Base-by-base conservation (phyloP, 2,329 filamentous ascomycete species). In the Fusarium sp. region DNA sequence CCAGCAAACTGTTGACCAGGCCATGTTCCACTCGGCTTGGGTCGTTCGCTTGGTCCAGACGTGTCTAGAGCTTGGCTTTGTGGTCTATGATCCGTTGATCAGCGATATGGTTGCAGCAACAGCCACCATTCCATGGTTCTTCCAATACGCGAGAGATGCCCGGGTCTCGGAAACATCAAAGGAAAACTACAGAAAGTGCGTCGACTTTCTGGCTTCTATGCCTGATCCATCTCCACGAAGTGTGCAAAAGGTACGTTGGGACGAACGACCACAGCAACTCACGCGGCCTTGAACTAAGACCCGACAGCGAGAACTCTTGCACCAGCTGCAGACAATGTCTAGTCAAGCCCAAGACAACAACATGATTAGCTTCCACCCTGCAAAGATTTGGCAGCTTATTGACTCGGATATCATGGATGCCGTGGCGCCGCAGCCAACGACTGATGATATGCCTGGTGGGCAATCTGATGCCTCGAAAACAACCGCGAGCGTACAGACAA, bases 21-120 rank as follows among this genome's bases (percentile, higher is more conserved):
- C 66, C 1, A 53, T 69, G 43, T 69, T 66, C n/a, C 65, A 69
- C 25, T 67, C 61, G 8, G 58, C 56, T 1, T 69, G 66, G 66
- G 66, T 69, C 6, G 51, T 55, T 0, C 39, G 64, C 2, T 33
- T 69, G 14, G 47, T 67, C 0, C 61, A 69, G 19, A 69, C 65
- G 11, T 67, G 66, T 11, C 41, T 67, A 19, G 66, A 67, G 19
- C 38, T 61, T 10, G 51, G 53, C 1, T 62, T 69, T 6, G 37
- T 53, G 36, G 54, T 65, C 4, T 57, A 53, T 11, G 66, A 69
- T 11, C 66, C 66, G 0, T 37, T 68, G 8, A 63, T 68, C 1
- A 59, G 66, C 4, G 62, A 63, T 6, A 27, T 67, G n/a, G 61
- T 69, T 19, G 66, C 66, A 7, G 57, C 66, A 4, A 63, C 66